Evolutionary conservation across 768 basidiomycete genomes (phyloP).

Genomic region (Russula griseocarnosa): DNA sequence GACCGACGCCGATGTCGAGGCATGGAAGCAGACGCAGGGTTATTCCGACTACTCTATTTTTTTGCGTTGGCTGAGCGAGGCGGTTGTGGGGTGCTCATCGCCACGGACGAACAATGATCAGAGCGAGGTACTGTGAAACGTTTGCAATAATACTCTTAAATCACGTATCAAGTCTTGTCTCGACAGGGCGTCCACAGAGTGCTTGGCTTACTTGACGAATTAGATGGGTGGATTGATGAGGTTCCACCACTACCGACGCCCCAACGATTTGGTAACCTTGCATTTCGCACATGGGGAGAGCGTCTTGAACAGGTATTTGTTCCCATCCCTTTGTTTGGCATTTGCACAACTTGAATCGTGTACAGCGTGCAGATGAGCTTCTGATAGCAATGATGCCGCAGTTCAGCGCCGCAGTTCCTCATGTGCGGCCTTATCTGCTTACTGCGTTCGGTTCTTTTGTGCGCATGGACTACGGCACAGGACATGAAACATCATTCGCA

Average conservation of each 20-base stretch:
- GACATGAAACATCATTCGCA: constrained; percentile 88
- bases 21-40: constrained; percentile 68
- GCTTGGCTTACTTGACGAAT: constrained; percentile 55
- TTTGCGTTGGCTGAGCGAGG: constrained; percentile 68
- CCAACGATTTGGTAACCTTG: constrained; percentile 89
- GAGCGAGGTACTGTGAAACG: constrained; percentile 33
- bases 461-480: constrained; percentile 94
- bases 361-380: constrained; percentile 52
- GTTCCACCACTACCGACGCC: constrained; percentile 70
- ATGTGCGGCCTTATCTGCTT: constrained; percentile 73
- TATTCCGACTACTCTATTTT: constrained; percentile 75
- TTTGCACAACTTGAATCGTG: constrained; percentile 14
- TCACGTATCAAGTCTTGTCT: constrained; percentile 18
- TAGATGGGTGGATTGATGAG: constrained; percentile 74
- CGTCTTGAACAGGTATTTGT: constrained; percentile 66
- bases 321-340: background rate
- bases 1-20: constrained; percentile 65
- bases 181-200: constrained; percentile 46
- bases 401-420: constrained; percentile 46
- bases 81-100: constrained; percentile 64
- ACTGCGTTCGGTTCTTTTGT: constrained; percentile 86
- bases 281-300: constrained; percentile 81
- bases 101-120: constrained; percentile 37
- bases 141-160: background rate
- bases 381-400: constrained; percentile 48